These are phyloP conservation scores for Naganishia albida DNA, from an alignment of 1,284 basidiomycete species.

Conservation along the genomic window DNA sequence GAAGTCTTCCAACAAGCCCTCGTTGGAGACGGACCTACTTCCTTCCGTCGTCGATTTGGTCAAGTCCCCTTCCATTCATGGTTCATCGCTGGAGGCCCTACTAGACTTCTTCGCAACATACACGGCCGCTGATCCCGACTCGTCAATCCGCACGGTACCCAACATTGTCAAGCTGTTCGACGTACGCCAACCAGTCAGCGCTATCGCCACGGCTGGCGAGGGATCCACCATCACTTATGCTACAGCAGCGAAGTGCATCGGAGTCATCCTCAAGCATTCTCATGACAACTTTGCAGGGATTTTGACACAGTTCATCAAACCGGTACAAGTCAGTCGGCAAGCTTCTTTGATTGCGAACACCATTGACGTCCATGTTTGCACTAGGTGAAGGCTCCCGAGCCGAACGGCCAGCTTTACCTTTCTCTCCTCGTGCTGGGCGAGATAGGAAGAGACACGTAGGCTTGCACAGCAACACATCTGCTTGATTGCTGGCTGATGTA, in stretches of 20 bases:
- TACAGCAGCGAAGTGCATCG: constrained; percentile 81
- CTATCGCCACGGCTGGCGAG: constrained; percentile 46
- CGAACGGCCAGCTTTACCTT: constrained; percentile 67
- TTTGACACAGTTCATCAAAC: constrained; percentile 75
- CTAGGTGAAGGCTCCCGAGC: constrained; percentile 63
- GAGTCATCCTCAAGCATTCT: constrained; percentile 71
- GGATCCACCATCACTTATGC: constrained; percentile 53
- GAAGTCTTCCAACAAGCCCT: constrained; percentile 59
- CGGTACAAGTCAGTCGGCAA: constrained; percentile 64
- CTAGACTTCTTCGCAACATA: constrained; percentile 76
- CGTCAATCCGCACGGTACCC: constrained; percentile 74
- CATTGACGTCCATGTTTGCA: constrained; percentile 57
- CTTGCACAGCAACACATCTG: not conserved
- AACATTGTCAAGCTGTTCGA: constrained; percentile 66
- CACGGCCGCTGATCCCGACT: constrained; percentile 78
- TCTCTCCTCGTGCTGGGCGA: constrained; percentile 85
- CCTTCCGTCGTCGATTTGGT: constrained; percentile 69
- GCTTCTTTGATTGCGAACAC: not conserved
- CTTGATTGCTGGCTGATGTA: not conserved
- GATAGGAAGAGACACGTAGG: constrained; percentile 80
- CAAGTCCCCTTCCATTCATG: constrained; percentile 73
- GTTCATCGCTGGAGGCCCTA: constrained; percentile 73
- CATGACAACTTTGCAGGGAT: constrained; percentile 72
- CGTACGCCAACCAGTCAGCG: constrained; percentile 42
- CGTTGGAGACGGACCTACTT: constrained; percentile 71